Conservation (phyloP, 768 basidiomycete species). For the Collybia sordida region DNA sequence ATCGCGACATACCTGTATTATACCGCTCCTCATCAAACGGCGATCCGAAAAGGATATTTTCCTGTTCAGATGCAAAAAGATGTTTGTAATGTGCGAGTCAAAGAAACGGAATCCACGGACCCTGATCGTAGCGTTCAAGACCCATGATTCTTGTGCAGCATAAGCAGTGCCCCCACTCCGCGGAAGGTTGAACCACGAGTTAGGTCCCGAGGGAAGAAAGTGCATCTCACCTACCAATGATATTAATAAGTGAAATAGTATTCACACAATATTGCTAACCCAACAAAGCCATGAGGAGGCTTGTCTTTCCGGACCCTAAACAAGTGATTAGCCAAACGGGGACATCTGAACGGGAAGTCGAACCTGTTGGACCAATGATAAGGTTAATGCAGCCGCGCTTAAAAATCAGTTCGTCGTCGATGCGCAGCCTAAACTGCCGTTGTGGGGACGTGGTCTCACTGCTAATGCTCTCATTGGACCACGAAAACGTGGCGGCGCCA, state of each 20-base stretch:
- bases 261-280: conserved; percentile 19
- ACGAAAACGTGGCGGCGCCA: conserved; percentile 52
- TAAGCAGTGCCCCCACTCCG: conserved; percentile 69
- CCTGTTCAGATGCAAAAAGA: conserved; percentile 24
- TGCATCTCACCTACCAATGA: conserved; percentile 57
- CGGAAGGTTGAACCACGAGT: conserved; percentile 71
- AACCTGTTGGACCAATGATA: conserved; percentile 55
- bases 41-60: conserved; percentile 81
- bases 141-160: conserved; percentile 84
- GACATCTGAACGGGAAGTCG: neutral
- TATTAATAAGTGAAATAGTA: neutral
- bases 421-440: conserved; percentile 46
- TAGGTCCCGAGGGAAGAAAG: conserved; percentile 46
- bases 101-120: conserved; percentile 22
- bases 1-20: conserved; percentile 38
- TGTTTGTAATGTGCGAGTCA: too few species aligned
- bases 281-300: conserved; percentile 60
- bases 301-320: conserved; percentile 54
- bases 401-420: conserved; percentile 55
- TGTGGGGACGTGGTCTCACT: conserved; percentile 33
- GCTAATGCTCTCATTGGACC: conserved; percentile 37
- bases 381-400: conserved; percentile 50
- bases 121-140: conserved; percentile 73
- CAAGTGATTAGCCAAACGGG: neutral
- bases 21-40: conserved; percentile 77